Percentiles rank a stretch among this genome's conserved stretches.
Conservation (phyloP, 345 rosid species). For the Cardamine resedifolia region DNA sequence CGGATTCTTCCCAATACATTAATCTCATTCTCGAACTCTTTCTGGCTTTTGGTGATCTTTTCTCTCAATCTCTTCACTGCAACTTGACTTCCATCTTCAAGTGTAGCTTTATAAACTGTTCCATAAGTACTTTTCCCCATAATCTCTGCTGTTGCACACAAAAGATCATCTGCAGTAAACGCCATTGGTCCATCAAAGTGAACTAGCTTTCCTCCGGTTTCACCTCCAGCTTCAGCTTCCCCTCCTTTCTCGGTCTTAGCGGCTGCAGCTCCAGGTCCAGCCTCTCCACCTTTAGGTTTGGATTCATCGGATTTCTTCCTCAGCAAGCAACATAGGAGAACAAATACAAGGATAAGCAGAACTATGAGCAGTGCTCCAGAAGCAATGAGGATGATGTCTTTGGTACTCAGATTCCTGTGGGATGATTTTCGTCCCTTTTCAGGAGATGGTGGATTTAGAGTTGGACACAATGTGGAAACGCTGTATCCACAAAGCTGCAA, state of each 20-base stretch:
- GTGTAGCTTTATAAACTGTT: constrained; percentile 90
- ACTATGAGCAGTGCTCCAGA: constrained; percentile 63
- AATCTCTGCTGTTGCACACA: constrained; percentile 97
- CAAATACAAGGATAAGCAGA: constrained; percentile 56
- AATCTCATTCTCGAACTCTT: constrained; percentile 78
- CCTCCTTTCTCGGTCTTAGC: constrained; percentile 56
- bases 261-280: constrained; percentile 27
- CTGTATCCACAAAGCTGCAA: constrained; percentile 77
- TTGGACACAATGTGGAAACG: constrained; percentile 54
- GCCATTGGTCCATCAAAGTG: constrained; percentile 91
- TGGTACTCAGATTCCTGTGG: constrained; percentile 53
- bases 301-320: constrained; percentile 50
- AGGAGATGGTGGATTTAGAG: constrained; percentile 40
- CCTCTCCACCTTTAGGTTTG: constrained; percentile 45
- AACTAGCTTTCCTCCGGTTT: constrained; percentile 84
- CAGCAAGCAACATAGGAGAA: constrained; percentile 61
- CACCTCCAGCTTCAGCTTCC: constrained; percentile 69
- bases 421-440: constrained; percentile 29
- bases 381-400: constrained; percentile 74
- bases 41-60: constrained; percentile 77
- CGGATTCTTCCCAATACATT: constrained; percentile 70
- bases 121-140: constrained; percentile 97
- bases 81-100: constrained; percentile 91
- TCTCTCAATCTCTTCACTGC: constrained; percentile 90
- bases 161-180: constrained; percentile 89